Base-by-base conservation (phyloP, 2,329 filamentous ascomycete species). In the Lecanicillium sp. region DNA sequence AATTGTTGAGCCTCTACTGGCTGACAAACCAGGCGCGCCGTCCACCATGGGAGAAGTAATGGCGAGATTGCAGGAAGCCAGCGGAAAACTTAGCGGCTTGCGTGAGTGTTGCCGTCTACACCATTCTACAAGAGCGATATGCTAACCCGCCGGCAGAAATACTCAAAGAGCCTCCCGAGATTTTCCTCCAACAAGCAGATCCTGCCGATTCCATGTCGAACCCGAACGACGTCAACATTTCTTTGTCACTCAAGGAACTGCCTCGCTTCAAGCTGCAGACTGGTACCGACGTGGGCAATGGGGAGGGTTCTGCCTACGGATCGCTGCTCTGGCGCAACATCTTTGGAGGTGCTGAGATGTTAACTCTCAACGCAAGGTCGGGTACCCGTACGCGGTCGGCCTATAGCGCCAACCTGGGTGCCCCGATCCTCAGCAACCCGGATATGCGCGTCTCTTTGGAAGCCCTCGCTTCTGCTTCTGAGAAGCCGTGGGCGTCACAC, bases 401-500 rank as follows among this genome's bases (percentile, higher is more conserved):
- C 21, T 97, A 97, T 69, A 90, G 88, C 54, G 88, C 88, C 47
- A 83, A 82, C 49, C 85, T 97, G 52, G 84, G 89, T 52, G 84
- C 87, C 0, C 93, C 93, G 0, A 73, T 98, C 39, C 73, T 87
- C 48, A 87, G 86, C 67, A 87, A 95, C 62, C 90, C 93, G 0
- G 84, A 95, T 61, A 71, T 89, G 58, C 79, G 85, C 52, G 72
- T 90, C 52, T 84, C 91, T 56, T 59, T 95, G 51, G 90, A 95
- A 55, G 90, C 79, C 1, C 72, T 95, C 37, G 83, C 86, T 9
- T 95, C 87, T 53, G 84, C 88, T 37, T 94, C 88, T 1, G 79
- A 91, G 53, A 96, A 97, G 68, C 79, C 83, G 11, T 97, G 89
- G 87, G 90, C 93, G 19, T 93, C 87, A 54, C 91, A 98, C 62